Percentiles rank a stretch among this genome's conserved stretches.
Evolutionary conservation across 345 rosid genomes (phyloP).

Genomic region (Melaleuca quinquenervia): DNA sequence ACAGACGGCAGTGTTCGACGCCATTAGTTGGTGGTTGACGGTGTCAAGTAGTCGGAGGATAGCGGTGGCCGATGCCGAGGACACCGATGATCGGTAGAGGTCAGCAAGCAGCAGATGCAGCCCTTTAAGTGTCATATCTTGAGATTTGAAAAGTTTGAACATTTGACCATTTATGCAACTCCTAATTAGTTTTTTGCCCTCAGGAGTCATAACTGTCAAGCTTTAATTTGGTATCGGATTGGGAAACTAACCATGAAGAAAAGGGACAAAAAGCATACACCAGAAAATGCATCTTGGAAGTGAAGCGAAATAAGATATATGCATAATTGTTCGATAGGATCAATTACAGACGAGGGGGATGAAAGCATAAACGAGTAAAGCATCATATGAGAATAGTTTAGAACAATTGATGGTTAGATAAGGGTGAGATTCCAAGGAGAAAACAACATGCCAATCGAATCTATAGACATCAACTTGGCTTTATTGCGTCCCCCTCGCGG

Average conservation of each 20-base stretch:
- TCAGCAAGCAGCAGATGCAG: too few relatives aligned
- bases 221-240: background rate
- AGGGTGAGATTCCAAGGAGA: slow-evolving; percentile 5
- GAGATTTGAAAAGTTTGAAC: background rate
- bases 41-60: too few relatives aligned
- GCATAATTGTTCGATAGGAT: background rate
- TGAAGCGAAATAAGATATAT: background rate
- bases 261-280: background rate
- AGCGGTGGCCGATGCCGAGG: too few relatives aligned
- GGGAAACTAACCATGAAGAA: background rate
- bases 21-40: too few relatives aligned
- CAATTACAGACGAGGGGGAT: background rate
- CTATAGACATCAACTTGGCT: slow-evolving; percentile 6
- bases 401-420: background rate
- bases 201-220: background rate
- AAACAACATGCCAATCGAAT: slow-evolving; percentile 12
- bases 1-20: too few relatives aligned
- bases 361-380: background rate
- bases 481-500: background rate
- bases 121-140: too few relatives aligned
- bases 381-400: background rate
- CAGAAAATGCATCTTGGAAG: background rate
- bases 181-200: background rate
- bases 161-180: background rate
- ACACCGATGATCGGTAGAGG: too few relatives aligned